Conservation (phyloP, 768 basidiomycete genomes). For the Jaapia argillacea region DNA sequence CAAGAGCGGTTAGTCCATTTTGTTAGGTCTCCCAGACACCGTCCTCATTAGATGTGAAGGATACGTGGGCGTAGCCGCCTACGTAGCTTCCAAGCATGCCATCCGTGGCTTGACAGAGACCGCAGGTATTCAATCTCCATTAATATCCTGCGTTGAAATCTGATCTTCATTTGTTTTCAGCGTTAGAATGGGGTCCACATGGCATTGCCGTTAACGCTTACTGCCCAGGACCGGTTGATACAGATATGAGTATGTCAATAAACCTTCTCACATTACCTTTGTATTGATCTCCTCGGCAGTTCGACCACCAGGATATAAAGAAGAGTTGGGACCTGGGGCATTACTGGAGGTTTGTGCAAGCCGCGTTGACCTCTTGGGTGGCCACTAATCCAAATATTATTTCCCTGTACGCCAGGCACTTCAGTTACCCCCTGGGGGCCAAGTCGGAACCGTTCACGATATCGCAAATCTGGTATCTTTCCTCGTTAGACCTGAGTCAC, state of each 20-base stretch:
- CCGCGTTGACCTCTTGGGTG: background rate
- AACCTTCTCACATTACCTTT: background rate
- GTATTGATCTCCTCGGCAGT: background rate
- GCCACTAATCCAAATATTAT: background rate
- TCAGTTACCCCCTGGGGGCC: constrained; percentile 10
- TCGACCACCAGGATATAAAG: background rate
- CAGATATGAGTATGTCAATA: constrained; percentile 5
- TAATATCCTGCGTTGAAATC: background rate
- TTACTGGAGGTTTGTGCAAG: background rate
- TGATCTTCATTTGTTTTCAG: too few relatives aligned
- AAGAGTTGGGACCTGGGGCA: too few relatives aligned
- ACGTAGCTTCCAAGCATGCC: constrained; percentile 21
- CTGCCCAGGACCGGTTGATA: constrained; percentile 11
- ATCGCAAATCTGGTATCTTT: constrained; percentile 22
- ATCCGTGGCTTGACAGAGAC: constrained; percentile 19
- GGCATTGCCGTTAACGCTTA: constrained; percentile 16
- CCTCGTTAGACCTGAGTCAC: constrained; percentile 20
- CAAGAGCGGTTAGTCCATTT: constrained; percentile 5
- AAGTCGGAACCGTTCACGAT: constrained; percentile 13
- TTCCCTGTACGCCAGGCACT: constrained; percentile 4
- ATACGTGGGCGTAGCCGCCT: constrained; percentile 15
- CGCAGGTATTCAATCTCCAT: constrained; percentile 6
- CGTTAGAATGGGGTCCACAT: constrained; percentile 9
- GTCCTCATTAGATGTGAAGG: too few relatives aligned
- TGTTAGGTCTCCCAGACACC: too few relatives aligned